Percentiles rank a stretch among this genome's conserved stretches.
Evolutionary conservation across 2,329 filamentous ascomycete species (phyloP).

Genomic region (Pseudonectria foliicola): DNA sequence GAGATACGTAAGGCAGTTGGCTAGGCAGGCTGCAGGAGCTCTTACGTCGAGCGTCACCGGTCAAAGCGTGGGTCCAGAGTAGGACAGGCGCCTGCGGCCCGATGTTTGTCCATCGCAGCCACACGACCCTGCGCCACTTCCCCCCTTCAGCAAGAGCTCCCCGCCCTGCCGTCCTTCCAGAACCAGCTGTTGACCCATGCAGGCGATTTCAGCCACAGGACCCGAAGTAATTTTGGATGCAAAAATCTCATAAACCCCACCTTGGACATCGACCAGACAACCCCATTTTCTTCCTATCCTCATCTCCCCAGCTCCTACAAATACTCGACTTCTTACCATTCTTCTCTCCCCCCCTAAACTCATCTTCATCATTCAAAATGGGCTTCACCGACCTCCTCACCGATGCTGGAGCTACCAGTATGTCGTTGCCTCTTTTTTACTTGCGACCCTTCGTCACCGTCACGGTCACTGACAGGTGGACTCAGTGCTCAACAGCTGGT

Average conservation of each 20-base stretch:
- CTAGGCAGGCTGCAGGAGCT: constrained; percentile 30
- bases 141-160: constrained; percentile 5
- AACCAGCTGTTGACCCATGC: neutral
- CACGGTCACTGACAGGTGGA: constrained; percentile 28
- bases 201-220: too few species aligned
- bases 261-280: constrained; percentile 31
- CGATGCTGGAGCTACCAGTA: constrained; percentile 52
- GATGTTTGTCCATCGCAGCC: constrained; percentile 11
- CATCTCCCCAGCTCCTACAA: constrained; percentile 23
- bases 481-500: constrained; percentile 64
- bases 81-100: constrained; percentile 7
- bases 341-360: constrained; percentile 17
- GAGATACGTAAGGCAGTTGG: constrained; percentile 1
- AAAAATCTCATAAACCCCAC: constrained; percentile 38
- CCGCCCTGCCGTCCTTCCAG: neutral
- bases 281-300: constrained; percentile 25
- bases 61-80: neutral
- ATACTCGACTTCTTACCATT: constrained; percentile 17
- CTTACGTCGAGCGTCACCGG: constrained; percentile 28
- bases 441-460: constrained; percentile 18
- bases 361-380: constrained; percentile 43
- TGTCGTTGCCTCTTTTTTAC: constrained; percentile 23
- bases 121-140: constrained; percentile 10
- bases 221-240: constrained; percentile 22
- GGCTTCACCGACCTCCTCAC: constrained; percentile 63